Base-by-base conservation (phyloP, 2,329 filamentous ascomycete species). In the Xylaria sp. region DNA sequence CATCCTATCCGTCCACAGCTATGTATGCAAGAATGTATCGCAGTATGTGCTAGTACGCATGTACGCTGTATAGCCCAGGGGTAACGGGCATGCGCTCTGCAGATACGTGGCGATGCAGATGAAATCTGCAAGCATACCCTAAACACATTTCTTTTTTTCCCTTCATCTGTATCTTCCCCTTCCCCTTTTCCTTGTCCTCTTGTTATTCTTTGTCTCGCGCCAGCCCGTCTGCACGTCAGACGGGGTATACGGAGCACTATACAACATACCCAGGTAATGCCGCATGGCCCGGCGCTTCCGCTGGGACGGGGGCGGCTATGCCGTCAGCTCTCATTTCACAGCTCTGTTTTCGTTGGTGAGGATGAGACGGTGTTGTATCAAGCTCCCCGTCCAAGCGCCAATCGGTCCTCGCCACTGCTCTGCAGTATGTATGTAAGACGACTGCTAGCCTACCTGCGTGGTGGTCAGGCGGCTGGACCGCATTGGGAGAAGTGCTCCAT, bases 401-500 rank as follows among this genome's bases (percentile, higher is more conserved):
- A 56, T 69, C 62, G 66, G 57, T 57, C 56, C 50, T 57, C 57
- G 62, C 46, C 44, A 58, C 48, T 59, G 12, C 52, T 41, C 41
- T 54, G 57, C 51, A 59, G 50, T 28, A 65, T 62, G 66, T 69
- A 68, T n/a, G 66, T 65, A 61, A 61, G 62, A 65, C 34, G 61
- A 20, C 10, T 18, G 18, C 13, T 37, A 37, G 7, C 34, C 13
- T 37, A 37, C 8, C 34, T 20, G 20, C 23, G 25, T 54, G 65
- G 65, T 68, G 60, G 65, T 68, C 65, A 68, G 65, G 63, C 48
- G 61, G 44, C 12, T 41, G 39, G 54, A 23, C 55, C 60, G 60
- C 54, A 68, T 18, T 39, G 44, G 15, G 25, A 25, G 52, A 44
- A 20, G 6, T 23, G 32, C 32, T 37, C 25, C 25, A 62, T 62